These are phyloP conservation scores for Amaranthus palmeri DNA, from an alignment of 148 eudicot species.

Conservation along the genomic window DNA sequence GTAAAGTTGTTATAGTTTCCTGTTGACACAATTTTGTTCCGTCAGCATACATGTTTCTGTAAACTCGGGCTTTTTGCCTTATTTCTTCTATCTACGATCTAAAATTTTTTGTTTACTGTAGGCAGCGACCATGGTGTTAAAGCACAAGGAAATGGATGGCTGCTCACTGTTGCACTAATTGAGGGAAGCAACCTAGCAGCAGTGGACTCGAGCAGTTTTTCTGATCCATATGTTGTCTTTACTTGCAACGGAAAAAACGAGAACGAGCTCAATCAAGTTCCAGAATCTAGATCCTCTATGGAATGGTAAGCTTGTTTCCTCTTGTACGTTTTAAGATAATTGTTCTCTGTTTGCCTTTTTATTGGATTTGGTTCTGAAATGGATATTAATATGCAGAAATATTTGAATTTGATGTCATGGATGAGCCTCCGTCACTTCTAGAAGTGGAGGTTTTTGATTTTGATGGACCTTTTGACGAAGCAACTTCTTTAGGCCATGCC, in stretches of 20 bases:
- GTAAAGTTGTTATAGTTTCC: background rate
- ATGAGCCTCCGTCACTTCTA: constrained; percentile 88
- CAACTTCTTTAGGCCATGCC: constrained; percentile 80
- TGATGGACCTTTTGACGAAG: constrained; percentile 98
- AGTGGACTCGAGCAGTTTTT: constrained; percentile 79
- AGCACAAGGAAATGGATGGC: constrained; percentile 97
- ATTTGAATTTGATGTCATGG: constrained; percentile 97
- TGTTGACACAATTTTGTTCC: background rate
- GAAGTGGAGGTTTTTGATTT: constrained; percentile 94
- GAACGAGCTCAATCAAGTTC: constrained; percentile 95
- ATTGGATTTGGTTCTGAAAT: background rate
- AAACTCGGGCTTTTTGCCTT: background rate
- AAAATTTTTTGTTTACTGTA: constrained; percentile 26
- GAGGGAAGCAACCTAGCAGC: constrained; percentile 92
- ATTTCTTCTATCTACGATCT: background rate
- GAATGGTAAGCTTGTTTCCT: constrained; percentile 58
- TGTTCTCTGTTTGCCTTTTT: constrained; percentile 4
- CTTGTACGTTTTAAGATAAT: background rate
- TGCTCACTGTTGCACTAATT: constrained; percentile 91
- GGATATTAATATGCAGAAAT: constrained; percentile 60
- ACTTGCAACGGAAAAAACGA: constrained; percentile 85
- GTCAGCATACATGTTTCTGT: background rate
- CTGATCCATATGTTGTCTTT: constrained; percentile 93
- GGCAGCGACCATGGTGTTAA: constrained; percentile 89
- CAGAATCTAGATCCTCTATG: constrained; percentile 89